Evolutionary conservation across 1,139 yeast species (phyloP).

Genomic region (Hansenula sp.): DNA sequence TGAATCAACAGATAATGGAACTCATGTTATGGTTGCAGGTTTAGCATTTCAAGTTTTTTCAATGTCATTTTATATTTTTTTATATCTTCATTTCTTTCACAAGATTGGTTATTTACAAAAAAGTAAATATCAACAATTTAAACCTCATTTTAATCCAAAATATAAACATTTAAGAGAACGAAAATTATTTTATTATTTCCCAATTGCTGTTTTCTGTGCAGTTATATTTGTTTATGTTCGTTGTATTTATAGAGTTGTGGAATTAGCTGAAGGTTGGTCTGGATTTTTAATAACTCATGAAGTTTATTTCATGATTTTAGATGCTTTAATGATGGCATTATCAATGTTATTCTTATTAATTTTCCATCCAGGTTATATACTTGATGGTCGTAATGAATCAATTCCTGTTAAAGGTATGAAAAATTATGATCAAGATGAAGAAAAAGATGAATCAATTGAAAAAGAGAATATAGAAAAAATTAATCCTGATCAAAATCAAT

Average conservation of each 20-base stretch:
- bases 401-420: conserved; percentile 5
- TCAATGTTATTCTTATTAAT: conserved; percentile 42
- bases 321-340: conserved; percentile 61
- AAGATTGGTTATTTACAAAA: conserved; percentile 28
- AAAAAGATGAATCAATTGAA: neutral
- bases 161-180: conserved; percentile 13
- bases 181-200: conserved; percentile 39
- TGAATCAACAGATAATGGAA: conserved; percentile 45
- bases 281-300: conserved; percentile 73
- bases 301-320: conserved; percentile 68
- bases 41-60: conserved; percentile 73
- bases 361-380: conserved; percentile 60
- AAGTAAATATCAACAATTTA: conserved; percentile 10
- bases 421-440: neutral
- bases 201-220: conserved; percentile 46
- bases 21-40: conserved; percentile 79
- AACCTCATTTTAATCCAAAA: conserved; percentile 21
- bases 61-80: conserved; percentile 56
- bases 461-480: neutral
- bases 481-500: neutral
- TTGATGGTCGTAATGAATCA: conserved; percentile 33
- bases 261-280: conserved; percentile 71
- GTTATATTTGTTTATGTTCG: conserved; percentile 62
- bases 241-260: conserved; percentile 78
- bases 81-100: conserved; percentile 52